phyloP scores from a whole-genome alignment of 139 green algal genomes.

The Chlamydomonas schloesseri region DNA sequence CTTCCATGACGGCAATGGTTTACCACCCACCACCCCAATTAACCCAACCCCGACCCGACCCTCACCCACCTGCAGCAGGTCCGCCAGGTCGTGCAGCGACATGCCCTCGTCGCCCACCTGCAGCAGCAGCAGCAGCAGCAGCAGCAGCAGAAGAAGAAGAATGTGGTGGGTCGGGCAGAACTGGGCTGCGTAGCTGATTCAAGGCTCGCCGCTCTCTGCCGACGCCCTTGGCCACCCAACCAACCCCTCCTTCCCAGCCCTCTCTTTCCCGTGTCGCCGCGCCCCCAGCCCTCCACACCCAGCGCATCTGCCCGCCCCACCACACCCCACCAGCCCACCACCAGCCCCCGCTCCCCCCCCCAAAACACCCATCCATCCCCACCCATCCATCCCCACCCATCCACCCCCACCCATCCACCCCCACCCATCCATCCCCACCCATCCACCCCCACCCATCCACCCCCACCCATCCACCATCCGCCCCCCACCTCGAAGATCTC shows the following conservation, averaged over 20 bases:
- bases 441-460: background rate
- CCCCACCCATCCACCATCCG: no score
- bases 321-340: background rate
- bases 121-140: no score
- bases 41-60: background rate
- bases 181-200: background rate
- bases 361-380: background rate
- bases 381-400: no score
- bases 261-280: background rate
- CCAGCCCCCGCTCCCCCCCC: background rate
- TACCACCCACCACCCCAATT: no score
- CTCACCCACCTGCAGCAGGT: conserved; percentile 61
- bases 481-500: conserved; percentile 98
- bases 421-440: background rate
- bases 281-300: background rate
- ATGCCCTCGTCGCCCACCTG: conserved; percentile 87
- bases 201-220: no score
- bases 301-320: background rate
- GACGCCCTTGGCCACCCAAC: no score
- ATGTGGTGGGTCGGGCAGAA: no score
- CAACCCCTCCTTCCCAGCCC: background rate
- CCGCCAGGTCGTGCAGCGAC: conserved; percentile 85
- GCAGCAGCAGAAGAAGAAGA: no score
- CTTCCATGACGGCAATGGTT: no score
- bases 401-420: background rate